Evolutionary conservation across 2,329 filamentous ascomycete species (phyloP).

Genomic region (Xylariales sp.): DNA sequence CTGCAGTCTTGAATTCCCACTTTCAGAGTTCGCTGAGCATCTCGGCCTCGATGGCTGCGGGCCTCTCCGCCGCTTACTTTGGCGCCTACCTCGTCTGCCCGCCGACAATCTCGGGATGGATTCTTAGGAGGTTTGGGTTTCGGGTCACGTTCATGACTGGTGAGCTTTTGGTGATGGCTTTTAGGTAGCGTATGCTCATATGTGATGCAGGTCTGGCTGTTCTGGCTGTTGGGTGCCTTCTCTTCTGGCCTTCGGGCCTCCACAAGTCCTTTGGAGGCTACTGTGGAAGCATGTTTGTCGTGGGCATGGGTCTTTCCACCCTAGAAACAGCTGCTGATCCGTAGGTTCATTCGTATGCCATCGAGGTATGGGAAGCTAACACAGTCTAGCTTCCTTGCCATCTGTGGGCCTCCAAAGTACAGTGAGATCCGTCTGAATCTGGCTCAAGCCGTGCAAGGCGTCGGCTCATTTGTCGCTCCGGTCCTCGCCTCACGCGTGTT

Average conservation of each 20-base stretch:
- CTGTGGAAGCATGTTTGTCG: slow-evolving; percentile 51
- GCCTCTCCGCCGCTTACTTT: slow-evolving; percentile 1
- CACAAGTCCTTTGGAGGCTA: slow-evolving; percentile 54
- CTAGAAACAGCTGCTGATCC: slow-evolving; percentile 58
- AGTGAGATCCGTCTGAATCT: slow-evolving; percentile 55
- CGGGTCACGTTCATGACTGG: slow-evolving; percentile 19
- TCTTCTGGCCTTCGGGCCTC: slow-evolving; percentile 55
- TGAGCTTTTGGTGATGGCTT: slow-evolving; percentile 18
- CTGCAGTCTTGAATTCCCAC: slow-evolving; percentile 1
- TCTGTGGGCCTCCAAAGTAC: slow-evolving; percentile 56
- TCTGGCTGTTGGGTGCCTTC: slow-evolving; percentile 51
- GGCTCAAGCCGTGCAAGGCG: slow-evolving; percentile 53
- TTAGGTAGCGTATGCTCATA: slow-evolving; percentile 20
- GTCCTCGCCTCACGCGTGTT: slow-evolving; percentile 58
- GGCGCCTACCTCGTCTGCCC: not conserved
- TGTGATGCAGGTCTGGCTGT: slow-evolving; percentile 49
- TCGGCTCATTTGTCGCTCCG: slow-evolving; percentile 54
- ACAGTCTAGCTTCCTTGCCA: slow-evolving; percentile 30
- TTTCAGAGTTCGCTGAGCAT: not conserved
- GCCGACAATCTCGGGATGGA: not conserved
- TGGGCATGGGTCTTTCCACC: slow-evolving; percentile 35
- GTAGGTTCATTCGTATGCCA: slow-evolving; percentile 15
- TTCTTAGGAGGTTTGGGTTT: slow-evolving; percentile 6
- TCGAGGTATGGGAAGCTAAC: not conserved
- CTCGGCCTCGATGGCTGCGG: not conserved